A percentile compares a stretch with the other conserved stretches of the same genome.
Evolutionary conservation across 1,284 basidiomycete genomes (phyloP).

Genomic region (Boletus holoroseus): DNA sequence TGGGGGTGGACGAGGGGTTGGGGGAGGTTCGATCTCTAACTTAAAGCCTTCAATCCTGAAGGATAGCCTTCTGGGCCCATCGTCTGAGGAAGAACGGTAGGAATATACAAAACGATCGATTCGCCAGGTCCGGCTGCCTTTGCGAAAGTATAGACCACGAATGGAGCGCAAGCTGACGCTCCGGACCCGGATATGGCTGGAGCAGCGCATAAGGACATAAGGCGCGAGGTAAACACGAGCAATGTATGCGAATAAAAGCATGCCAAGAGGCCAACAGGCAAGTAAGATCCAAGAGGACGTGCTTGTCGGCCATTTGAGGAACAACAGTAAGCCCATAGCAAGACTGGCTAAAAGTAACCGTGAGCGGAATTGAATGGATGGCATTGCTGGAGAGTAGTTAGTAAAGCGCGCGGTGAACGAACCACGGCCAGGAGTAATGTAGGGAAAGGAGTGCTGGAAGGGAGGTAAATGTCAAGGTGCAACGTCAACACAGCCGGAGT

Average conservation of each 20-base stretch:
- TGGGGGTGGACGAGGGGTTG: slow-evolving; percentile 9
- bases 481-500: not conserved
- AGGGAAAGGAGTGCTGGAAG: not conserved
- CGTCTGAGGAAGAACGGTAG: slow-evolving; percentile 44
- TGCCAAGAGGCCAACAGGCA: slow-evolving; percentile 30
- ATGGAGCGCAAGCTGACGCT: slow-evolving; percentile 72
- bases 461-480: not conserved
- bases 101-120: slow-evolving; percentile 64
- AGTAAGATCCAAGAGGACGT: slow-evolving; percentile 30
- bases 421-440: not conserved
- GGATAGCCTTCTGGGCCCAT: slow-evolving; percentile 46
- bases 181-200: slow-evolving; percentile 57
- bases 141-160: slow-evolving; percentile 63
- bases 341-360: slow-evolving; percentile 17
- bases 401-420: slow-evolving; percentile 2
- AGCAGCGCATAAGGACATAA: slow-evolving; percentile 52
- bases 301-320: slow-evolving; percentile 25
- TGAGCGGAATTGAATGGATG: not conserved
- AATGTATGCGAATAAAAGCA: slow-evolving; percentile 51
- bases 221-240: slow-evolving; percentile 62
- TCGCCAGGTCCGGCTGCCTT: slow-evolving; percentile 47
- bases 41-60: slow-evolving; percentile 58
- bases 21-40: slow-evolving; percentile 43
- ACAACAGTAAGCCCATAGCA: slow-evolving; percentile 11
- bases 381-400: slow-evolving; percentile 8